Evolutionary conservation across 2,329 filamentous ascomycete species (phyloP).

Genomic region (Phialocephala sp.): DNA sequence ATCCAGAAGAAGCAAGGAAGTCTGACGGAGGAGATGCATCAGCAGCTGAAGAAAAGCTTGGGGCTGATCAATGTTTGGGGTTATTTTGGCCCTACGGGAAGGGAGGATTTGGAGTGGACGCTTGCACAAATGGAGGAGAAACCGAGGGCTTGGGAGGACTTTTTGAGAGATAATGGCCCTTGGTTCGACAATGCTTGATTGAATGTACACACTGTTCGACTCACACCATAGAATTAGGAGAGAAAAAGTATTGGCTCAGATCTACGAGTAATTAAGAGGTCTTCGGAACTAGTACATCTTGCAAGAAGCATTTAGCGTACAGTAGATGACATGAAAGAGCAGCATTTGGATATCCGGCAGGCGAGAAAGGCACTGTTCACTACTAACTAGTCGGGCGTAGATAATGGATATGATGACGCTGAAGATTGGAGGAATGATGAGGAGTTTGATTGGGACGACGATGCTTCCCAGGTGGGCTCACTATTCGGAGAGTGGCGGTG

Average conservation of each 20-base stretch:
- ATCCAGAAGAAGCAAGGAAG: slow-evolving; percentile 59
- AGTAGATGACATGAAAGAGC: neutral
- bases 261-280: neutral
- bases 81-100: slow-evolving; percentile 44
- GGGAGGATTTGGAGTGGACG: slow-evolving; percentile 42
- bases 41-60: slow-evolving; percentile 15
- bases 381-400: neutral
- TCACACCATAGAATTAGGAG: too few relatives aligned
- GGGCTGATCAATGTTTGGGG: slow-evolving; percentile 34
- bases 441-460: too few relatives aligned
- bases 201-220: too few relatives aligned
- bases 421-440: neutral
- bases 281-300: neutral
- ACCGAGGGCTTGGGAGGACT: slow-evolving; percentile 45
- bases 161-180: slow-evolving; percentile 37
- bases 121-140: slow-evolving; percentile 39
- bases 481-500: too few relatives aligned
- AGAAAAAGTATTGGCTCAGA: too few relatives aligned
- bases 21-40: slow-evolving; percentile 39
- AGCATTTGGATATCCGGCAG: neutral
- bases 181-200: slow-evolving; percentile 19
- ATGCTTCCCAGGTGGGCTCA: too few relatives aligned
- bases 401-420: neutral
- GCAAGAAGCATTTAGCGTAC: too few relatives aligned
- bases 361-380: neutral